Conservation (phyloP, 176 grass and related monocot genomes). For the Puccinellia tenuiflora region DNA sequence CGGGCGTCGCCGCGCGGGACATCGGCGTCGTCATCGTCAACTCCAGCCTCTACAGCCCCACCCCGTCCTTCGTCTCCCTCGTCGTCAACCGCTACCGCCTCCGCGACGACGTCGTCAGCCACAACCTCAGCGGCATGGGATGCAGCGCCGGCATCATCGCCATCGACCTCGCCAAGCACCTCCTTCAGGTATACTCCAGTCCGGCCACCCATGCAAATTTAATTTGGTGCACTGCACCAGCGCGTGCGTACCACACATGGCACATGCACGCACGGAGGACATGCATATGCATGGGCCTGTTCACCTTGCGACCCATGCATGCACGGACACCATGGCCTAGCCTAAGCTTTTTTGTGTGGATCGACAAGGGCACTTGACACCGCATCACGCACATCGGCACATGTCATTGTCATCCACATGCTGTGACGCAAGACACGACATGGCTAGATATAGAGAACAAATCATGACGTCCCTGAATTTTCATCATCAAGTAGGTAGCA, state of each 20-base stretch:
- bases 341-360: not conserved
- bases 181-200: slow-evolving; percentile 53
- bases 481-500: not conserved
- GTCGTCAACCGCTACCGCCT: slow-evolving; percentile 50
- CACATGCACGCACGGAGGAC: not conserved
- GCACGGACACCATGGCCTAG: not conserved
- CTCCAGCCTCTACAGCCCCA: slow-evolving; percentile 69
- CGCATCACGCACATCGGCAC: not conserved
- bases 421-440: not conserved
- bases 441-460: not conserved
- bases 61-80: slow-evolving; percentile 59
- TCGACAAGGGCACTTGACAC: not conserved
- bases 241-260: not conserved
- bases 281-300: not conserved
- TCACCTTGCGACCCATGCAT: not conserved
- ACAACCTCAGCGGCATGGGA: slow-evolving; percentile 79
- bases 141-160: slow-evolving; percentile 73
- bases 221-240: not conserved
- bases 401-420: not conserved
- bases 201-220: not conserved
- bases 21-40: slow-evolving; percentile 51
- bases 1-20: slow-evolving; percentile 21
- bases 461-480: not conserved
- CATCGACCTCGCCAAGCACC: slow-evolving; percentile 57
- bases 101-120: slow-evolving; percentile 25